Evolutionary conservation across 2,329 filamentous ascomycete species (phyloP).

Genomic region (Sporothrix sp.): DNA sequence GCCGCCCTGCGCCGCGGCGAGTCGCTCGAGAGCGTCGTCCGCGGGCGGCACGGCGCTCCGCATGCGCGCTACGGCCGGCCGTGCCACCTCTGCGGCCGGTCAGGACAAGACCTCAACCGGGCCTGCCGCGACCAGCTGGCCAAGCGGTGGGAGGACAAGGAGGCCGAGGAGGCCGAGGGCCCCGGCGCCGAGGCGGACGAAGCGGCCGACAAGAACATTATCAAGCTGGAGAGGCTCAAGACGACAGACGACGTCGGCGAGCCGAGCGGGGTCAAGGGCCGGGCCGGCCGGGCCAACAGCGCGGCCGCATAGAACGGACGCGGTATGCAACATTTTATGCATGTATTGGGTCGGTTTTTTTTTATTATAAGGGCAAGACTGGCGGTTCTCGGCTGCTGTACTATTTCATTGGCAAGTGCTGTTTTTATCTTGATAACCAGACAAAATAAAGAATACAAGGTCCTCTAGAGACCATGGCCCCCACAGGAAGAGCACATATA

Average conservation of each 20-base stretch:
- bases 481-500: not conserved
- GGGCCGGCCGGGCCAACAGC: not conserved
- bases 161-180: not conserved
- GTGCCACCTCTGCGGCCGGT: not conserved
- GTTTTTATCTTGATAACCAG: no score
- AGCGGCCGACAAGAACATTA: not conserved
- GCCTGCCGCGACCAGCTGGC: conserved; percentile 3
- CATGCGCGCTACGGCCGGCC: conserved; percentile 6
- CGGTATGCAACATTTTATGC: no score
- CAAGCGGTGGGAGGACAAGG: not conserved
- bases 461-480: no score
- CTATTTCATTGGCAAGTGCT: no score
- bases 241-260: not conserved
- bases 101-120: not conserved
- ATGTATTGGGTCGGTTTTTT: no score
- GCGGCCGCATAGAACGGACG: no score
- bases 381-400: no score
- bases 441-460: not conserved
- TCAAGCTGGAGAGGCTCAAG: not conserved
- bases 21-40: conserved; percentile 27
- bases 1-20: conserved; percentile 37
- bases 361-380: no score
- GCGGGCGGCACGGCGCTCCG: conserved; percentile 17
- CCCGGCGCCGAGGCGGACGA: not conserved
- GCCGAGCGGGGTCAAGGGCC: not conserved